A percentile compares a stretch with the other conserved stretches of the same genome.
These are phyloP conservation scores for Melampsora abietis-canadensis DNA, from an alignment of 1,284 basidiomycete genomes.

Conservation along the genomic window DNA sequence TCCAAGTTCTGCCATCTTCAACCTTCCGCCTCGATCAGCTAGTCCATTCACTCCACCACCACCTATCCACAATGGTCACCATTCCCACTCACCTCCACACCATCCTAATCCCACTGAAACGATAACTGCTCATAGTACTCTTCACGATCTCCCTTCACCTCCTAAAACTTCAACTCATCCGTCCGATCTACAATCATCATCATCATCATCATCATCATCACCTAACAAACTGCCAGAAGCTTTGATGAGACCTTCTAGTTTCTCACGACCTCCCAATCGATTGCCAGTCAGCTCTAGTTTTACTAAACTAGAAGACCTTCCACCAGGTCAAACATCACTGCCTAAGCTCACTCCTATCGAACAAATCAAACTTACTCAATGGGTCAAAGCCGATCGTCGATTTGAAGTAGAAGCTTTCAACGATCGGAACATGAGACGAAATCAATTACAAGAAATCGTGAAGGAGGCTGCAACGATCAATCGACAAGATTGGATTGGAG, in stretches of 20 bases:
- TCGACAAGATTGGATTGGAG: conserved; percentile 43
- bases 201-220: neutral
- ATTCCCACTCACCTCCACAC: neutral
- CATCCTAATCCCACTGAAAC: neutral
- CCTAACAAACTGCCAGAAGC: neutral
- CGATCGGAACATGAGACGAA: conserved; percentile 19
- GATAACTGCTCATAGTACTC: neutral
- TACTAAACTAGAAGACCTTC: neutral
- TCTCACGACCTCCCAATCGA: conserved; percentile 1
- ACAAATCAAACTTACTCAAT: conserved; percentile 12
- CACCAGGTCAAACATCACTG: neutral
- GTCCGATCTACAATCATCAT: conserved; percentile 5
- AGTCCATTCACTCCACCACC: conserved; percentile 17
- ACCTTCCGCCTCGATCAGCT: conserved; percentile 10
- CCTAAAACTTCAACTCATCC: neutral
- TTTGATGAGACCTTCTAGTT: neutral
- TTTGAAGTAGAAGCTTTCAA: neutral
- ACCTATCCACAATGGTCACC: conserved; percentile 3
- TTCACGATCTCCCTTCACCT: neutral
- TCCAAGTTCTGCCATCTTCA: neutral
- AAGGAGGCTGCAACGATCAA: conserved; percentile 46
- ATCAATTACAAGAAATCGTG: neutral
- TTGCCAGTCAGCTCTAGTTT: neutral
- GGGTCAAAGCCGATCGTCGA: conserved; percentile 18
- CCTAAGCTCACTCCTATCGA: conserved; percentile 1